phyloP scores from a whole-genome alignment of 805 yeast genomes.

The Wickerhamomyces mucosus region DNA sequence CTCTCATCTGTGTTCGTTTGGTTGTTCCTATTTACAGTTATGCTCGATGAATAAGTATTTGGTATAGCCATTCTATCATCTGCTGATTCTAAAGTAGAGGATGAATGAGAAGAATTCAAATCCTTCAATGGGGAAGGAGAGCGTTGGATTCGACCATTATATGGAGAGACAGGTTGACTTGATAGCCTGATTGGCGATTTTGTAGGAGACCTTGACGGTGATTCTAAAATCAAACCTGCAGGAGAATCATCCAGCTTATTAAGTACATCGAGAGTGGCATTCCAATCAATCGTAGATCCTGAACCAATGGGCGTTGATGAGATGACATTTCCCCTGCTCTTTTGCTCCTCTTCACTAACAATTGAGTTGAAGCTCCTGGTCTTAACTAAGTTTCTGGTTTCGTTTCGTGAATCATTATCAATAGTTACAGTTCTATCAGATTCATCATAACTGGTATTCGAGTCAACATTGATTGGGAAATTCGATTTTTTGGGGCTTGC shows the following conservation, averaged over 20 bases:
- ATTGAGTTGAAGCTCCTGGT: not conserved
- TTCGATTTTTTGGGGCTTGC: constrained; percentile 5
- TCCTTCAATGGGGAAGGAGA: constrained; percentile 8
- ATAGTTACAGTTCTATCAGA: not conserved
- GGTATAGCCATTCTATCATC: too few relatives aligned
- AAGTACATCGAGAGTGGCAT: constrained; percentile 15
- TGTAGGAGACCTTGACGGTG: constrained; percentile 2
- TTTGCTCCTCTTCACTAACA: not conserved
- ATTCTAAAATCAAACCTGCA: constrained; percentile 1
- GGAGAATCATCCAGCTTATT: constrained; percentile 1
- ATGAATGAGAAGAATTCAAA: not conserved
- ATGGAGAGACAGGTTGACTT: constrained; percentile 7
- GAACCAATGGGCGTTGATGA: constrained; percentile 6
- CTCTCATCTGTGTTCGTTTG: not conserved
- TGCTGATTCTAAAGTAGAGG: too few relatives aligned
- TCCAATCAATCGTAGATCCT: constrained; percentile 14
- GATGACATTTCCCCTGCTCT: not conserved
- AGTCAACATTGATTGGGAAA: too few relatives aligned
- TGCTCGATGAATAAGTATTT: constrained; percentile 3
- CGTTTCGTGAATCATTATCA: not conserved
- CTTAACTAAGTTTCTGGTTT: not conserved
- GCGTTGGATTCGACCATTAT: constrained; percentile 9
- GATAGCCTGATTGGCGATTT: too few relatives aligned
- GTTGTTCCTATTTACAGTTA: not conserved
- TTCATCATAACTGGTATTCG: constrained; percentile 2